Evolutionary conservation across 768 basidiomycete genomes (phyloP).

Genomic region (Inosperma sp.): DNA sequence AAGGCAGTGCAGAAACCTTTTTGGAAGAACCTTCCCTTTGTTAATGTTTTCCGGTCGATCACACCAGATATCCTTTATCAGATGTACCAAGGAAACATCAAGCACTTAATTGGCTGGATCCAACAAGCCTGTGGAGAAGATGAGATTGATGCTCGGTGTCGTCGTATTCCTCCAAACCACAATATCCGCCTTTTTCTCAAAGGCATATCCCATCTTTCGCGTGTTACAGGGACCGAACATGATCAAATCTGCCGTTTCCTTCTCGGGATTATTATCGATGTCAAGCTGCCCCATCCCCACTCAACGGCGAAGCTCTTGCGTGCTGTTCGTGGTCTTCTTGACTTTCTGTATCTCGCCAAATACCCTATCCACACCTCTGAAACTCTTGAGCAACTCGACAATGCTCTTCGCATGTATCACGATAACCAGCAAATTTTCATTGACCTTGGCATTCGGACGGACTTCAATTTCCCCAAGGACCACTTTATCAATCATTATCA

Average conservation of each 20-base stretch:
- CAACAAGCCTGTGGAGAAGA: slow-evolving; percentile 17
- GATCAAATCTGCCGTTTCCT: slow-evolving; percentile 15
- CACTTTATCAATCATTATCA: slow-evolving; percentile 29
- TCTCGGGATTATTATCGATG: slow-evolving; percentile 7
- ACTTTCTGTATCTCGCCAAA: slow-evolving; percentile 16
- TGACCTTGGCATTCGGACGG: slow-evolving; percentile 19
- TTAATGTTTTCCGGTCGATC: slow-evolving; percentile 38
- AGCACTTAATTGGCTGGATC: slow-evolving; percentile 39
- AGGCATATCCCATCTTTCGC: slow-evolving; percentile 10
- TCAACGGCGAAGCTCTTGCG: not conserved
- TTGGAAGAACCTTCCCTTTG: slow-evolving; percentile 38
- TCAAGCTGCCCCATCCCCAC: slow-evolving; percentile 4
- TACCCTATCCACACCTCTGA: slow-evolving; percentile 15
- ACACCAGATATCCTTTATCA: slow-evolving; percentile 49
- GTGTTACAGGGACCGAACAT: slow-evolving; percentile 14
- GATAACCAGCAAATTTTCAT: slow-evolving; percentile 9
- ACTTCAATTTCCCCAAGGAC: slow-evolving; percentile 38
- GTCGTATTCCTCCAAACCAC: slow-evolving; percentile 25
- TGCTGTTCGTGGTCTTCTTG: slow-evolving; percentile 9
- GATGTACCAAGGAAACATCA: slow-evolving; percentile 44
- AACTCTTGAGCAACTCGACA: slow-evolving; percentile 10
- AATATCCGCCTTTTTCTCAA: slow-evolving; percentile 22
- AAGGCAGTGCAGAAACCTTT: slow-evolving; percentile 33
- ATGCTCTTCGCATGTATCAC: slow-evolving; percentile 10
- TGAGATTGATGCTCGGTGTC: slow-evolving; percentile 37